These are phyloP conservation scores for Quercus variabilis DNA, from an alignment of 306 rosid genomes.

Conservation along the genomic window DNA sequence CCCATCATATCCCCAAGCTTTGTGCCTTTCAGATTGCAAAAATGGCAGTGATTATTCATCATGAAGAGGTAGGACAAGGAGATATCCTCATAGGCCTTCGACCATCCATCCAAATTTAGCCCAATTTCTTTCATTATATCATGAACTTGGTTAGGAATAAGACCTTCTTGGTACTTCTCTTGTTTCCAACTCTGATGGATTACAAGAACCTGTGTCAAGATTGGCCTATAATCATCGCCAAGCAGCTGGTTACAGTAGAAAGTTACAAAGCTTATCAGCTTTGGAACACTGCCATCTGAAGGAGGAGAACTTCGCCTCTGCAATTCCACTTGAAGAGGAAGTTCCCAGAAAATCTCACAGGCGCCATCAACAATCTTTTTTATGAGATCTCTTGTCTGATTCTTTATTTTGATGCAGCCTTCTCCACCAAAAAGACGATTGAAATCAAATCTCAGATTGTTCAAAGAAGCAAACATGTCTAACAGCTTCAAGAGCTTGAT, in stretches of 20 bases:
- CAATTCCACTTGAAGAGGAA: conserved; percentile 73
- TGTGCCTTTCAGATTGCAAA: conserved; percentile 58
- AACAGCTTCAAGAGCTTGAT: conserved; percentile 70
- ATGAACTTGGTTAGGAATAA: conserved; percentile 39
- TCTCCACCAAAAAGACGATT: conserved; percentile 60
- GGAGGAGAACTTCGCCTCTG: conserved; percentile 71
- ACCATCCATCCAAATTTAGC: conserved; percentile 72
- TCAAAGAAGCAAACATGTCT: conserved; percentile 59
- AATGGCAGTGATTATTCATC: conserved; percentile 93
- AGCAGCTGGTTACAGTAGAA: conserved; percentile 67
- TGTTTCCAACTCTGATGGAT: conserved; percentile 68
- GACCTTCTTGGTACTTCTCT: conserved; percentile 41
- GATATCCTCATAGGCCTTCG: conserved; percentile 62
- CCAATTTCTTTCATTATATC: conserved; percentile 60
- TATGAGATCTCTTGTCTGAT: conserved; percentile 63
- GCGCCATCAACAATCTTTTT: conserved; percentile 56
- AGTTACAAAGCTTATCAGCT: conserved; percentile 64
- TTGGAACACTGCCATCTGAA: conserved; percentile 71
- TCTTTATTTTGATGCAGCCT: conserved; percentile 57
- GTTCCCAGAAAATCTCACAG: conserved; percentile 67
- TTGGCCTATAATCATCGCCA: conserved; percentile 49
- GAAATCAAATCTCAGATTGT: conserved; percentile 55
- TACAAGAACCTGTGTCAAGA: conserved; percentile 51
- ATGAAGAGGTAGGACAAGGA: conserved; percentile 71
- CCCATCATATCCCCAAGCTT: conserved; percentile 78